Conservation (phyloP, 495 filamentous ascomycete species). For the Delitschia confertaspora region DNA sequence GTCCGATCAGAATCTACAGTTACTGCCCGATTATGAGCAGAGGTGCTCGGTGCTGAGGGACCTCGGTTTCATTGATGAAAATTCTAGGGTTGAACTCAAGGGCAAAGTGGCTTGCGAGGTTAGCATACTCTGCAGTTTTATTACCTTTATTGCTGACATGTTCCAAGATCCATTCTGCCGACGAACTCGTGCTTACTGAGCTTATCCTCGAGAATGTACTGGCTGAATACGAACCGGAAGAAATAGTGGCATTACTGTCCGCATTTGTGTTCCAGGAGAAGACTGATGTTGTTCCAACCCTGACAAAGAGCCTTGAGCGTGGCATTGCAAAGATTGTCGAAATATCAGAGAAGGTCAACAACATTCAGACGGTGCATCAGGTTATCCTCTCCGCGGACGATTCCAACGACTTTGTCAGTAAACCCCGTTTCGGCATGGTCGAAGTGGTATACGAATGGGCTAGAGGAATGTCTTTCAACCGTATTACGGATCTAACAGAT, state of each 20-base stretch:
- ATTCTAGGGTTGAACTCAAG: constrained; percentile 80
- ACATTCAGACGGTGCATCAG: constrained; percentile 76
- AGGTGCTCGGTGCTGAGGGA: constrained; percentile 85
- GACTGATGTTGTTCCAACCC: constrained; percentile 72
- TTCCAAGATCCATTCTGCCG: constrained; percentile 75
- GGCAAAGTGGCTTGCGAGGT: constrained; percentile 95
- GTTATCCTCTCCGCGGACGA: constrained; percentile 85
- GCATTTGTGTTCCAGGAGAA: constrained; percentile 99
- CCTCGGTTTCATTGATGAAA: constrained; percentile 78
- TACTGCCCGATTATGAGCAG: constrained; percentile 97
- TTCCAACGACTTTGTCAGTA: constrained; percentile 79
- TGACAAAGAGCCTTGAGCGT: constrained; percentile 73
- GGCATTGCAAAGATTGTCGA: constrained; percentile 78
- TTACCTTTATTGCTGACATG: constrained; percentile 7
- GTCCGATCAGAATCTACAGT: constrained; percentile 91
- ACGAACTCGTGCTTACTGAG: constrained; percentile 95
- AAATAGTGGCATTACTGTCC: constrained; percentile 89
- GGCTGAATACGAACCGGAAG: constrained; percentile 88
- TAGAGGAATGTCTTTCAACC: constrained; percentile 92
- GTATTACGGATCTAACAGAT: constrained; percentile 93
- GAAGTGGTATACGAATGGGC: constrained; percentile 99
- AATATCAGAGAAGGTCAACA: constrained; percentile 85
- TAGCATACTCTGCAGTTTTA: constrained; percentile 1
- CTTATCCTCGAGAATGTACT: constrained; percentile 93
- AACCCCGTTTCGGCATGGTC: constrained; percentile 82